These are phyloP conservation scores for Malus sieversii DNA, from an alignment of 306 rosid species.

Conservation along the genomic window DNA sequence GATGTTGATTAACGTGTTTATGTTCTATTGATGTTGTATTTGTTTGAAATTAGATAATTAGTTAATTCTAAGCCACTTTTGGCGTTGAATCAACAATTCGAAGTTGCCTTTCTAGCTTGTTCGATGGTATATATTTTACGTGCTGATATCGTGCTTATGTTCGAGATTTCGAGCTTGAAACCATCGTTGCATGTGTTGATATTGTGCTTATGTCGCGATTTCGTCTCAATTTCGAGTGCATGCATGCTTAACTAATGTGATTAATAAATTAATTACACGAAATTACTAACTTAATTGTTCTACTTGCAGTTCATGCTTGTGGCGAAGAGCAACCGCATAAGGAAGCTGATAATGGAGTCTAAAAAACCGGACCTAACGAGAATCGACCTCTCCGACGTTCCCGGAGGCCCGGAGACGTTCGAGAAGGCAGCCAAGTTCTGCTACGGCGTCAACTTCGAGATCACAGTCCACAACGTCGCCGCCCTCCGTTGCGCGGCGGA, in stretches of 20 bases:
- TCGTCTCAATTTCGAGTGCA: neutral
- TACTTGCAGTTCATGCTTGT: conserved; percentile 67
- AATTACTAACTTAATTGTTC: neutral
- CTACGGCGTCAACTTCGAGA: conserved; percentile 86
- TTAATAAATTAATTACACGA: neutral
- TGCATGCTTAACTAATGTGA: neutral
- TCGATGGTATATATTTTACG: too few relatives aligned
- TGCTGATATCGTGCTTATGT: too few relatives aligned
- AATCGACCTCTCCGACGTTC: conserved; percentile 57
- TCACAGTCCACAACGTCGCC: conserved; percentile 64
- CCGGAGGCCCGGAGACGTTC: conserved; percentile 79
- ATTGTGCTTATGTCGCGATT: neutral
- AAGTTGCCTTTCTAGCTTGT: too few relatives aligned
- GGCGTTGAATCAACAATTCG: too few relatives aligned
- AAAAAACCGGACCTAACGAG: conserved; percentile 49
- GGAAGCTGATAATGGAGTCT: conserved; percentile 62
- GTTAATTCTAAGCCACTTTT: too few relatives aligned
- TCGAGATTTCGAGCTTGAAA: too few relatives aligned
- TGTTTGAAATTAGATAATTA: too few relatives aligned
- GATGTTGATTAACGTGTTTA: too few relatives aligned
- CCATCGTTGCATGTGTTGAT: too few relatives aligned
- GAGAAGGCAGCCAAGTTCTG: conserved; percentile 93
- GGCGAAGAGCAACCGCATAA: conserved; percentile 75
- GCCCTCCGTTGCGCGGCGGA: conserved; percentile 76
- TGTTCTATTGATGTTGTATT: too few relatives aligned